Evolutionary conservation across 1,284 basidiomycete species (phyloP).

Genomic region (Fistulinella cinereoalba): DNA sequence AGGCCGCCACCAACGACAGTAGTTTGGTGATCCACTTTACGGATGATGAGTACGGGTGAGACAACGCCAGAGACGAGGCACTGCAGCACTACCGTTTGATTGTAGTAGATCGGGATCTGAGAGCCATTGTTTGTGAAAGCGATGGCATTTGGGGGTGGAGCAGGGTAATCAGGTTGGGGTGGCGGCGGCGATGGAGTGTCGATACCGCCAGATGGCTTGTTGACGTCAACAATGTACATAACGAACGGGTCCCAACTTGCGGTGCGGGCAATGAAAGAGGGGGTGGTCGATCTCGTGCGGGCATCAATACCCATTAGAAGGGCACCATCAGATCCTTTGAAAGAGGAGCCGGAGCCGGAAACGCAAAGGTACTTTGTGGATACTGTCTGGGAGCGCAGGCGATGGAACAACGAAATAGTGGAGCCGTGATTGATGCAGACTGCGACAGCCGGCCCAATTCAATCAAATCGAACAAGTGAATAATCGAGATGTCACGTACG

Average conservation of each 20-base stretch:
- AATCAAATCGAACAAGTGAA: slow-evolving; percentile 17
- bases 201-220: slow-evolving; percentile 71
- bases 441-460: slow-evolving; percentile 33
- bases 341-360: slow-evolving; percentile 83
- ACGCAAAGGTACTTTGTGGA: slow-evolving; percentile 96
- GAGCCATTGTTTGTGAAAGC: slow-evolving; percentile 76
- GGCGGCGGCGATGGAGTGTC: slow-evolving; percentile 75
- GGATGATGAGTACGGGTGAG: slow-evolving; percentile 89
- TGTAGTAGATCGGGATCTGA: slow-evolving; percentile 89
- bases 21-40: slow-evolving; percentile 89
- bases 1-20: slow-evolving; percentile 86
- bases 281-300: slow-evolving; percentile 66
- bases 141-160: slow-evolving; percentile 86
- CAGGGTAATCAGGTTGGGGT: slow-evolving; percentile 81
- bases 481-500: slow-evolving; percentile 52
- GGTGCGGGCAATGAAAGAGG: slow-evolving; percentile 81
- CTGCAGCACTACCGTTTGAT: slow-evolving; percentile 93
- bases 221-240: slow-evolving; percentile 91
- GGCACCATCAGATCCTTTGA: slow-evolving; percentile 87
- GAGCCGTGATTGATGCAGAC: slow-evolving; percentile 96
- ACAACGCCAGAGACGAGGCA: slow-evolving; percentile 92
- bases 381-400: slow-evolving; percentile 89
- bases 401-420: slow-evolving; percentile 93
- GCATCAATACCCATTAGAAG: slow-evolving; percentile 79
- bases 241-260: slow-evolving; percentile 92